Conservation (phyloP, 163 green algal species). For the Picocystis sp. region DNA sequence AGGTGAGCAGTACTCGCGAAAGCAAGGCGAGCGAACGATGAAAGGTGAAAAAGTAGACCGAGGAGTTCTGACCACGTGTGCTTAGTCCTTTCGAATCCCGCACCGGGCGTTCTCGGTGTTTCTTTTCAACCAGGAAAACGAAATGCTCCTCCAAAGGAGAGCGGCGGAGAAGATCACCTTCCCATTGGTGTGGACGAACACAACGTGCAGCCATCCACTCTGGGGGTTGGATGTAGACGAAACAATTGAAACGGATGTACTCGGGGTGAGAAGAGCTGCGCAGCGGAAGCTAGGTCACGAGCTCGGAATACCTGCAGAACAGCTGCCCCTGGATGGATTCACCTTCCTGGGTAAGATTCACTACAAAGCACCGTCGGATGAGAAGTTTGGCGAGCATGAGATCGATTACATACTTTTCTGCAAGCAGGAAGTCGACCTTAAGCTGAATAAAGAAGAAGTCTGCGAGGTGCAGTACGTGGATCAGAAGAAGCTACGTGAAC, state of each 20-base stretch:
- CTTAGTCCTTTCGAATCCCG: constrained; percentile 25
- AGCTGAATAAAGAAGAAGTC: constrained; percentile 79
- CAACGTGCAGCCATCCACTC: constrained; percentile 88
- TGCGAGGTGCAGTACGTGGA: constrained; percentile 47
- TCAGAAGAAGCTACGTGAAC: constrained; percentile 39
- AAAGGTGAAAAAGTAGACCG: neutral
- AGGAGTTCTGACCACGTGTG: constrained; percentile 20
- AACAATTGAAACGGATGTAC: constrained; percentile 26
- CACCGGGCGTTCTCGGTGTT: constrained; percentile 94
- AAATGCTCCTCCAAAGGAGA: constrained; percentile 79
- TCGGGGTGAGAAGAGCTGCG: constrained; percentile 36
- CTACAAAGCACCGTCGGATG: constrained; percentile 38
- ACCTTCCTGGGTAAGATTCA: constrained; percentile 64
- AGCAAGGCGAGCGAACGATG: too few relatives aligned
- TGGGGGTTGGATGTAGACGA: constrained; percentile 43
- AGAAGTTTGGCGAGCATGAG: constrained; percentile 88
- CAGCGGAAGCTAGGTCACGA: constrained; percentile 88
- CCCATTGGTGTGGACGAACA: constrained; percentile 88
- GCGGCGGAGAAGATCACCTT: constrained; percentile 29
- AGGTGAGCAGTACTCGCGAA: neutral
- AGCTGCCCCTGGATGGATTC: constrained; percentile 26
- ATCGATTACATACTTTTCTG: constrained; percentile 16
- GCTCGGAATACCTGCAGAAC: constrained; percentile 62
- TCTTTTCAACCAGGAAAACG: constrained; percentile 67
- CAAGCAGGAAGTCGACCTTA: constrained; percentile 30